Base-by-base conservation (phyloP, 139 green algal genomes). In the Chlorella sp. region DNA sequence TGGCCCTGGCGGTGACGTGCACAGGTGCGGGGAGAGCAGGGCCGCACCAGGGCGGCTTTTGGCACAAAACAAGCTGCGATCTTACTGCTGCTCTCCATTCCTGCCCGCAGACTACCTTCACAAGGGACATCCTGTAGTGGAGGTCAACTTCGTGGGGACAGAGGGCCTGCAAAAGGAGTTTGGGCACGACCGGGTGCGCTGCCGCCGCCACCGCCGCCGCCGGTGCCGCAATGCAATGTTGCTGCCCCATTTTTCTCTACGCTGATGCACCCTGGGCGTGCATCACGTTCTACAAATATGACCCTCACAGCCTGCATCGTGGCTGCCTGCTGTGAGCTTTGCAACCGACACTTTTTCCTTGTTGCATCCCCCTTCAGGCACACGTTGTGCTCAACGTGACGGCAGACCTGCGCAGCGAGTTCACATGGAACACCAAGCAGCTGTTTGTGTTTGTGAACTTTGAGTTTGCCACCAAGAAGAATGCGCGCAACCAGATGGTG, bases 361-460 rank as follows among this genome's bases (percentile, higher is more conserved):
- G 9, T 9, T 9, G 48, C 48, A 57, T 9, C 48, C 9, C 34
- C 32, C 14, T 90, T 85, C 93, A 97, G 95, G 96, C 94, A 2
- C 90, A 94, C 42, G 32, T 96, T 14, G 91, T 90, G 28, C 91
- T 98, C 21, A 90, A 96, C 76, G 36, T 97, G 26, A 89, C 95
- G 28, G 94, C 91, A 3, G 96, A 98, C 91, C 89, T 98, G 81
- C 87, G 91, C 34, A 95, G 91, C 61, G 91, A 92, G 19, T 98
- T 98, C 91, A 96, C 87, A 61, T 98, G 96, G 96, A 98, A 98
- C 88, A 98, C 96, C 0, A 97, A 98, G 92, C 96, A 98, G 93
- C 91, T 98, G 19, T 98, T 97, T 76, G 90, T 96, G 48, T 96
- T 89, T 82, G 86, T 97, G 19, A 93, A 91, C 36, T 91, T 94